Conservation (phyloP, 768 basidiomycete species). For the Hygrophorus pudorinus region DNA sequence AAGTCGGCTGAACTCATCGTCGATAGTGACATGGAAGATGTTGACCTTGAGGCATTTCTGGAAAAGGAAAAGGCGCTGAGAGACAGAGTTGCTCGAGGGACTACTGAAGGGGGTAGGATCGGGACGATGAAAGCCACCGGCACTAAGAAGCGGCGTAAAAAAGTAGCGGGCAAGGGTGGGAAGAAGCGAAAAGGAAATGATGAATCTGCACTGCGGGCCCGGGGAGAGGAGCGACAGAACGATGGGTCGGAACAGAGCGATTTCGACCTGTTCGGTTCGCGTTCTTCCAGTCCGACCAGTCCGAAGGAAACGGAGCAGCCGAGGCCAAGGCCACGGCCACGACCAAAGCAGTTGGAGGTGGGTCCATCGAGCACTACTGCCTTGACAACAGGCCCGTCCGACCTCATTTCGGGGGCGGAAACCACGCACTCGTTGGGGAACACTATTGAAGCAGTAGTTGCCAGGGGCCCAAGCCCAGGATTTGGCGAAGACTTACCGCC, state of each 20-base stretch:
- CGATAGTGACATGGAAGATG: slow-evolving; percentile 81
- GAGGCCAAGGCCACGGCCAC: slow-evolving; percentile 30
- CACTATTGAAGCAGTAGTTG: too few species aligned
- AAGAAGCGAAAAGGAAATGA: slow-evolving; percentile 26
- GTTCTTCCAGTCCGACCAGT: slow-evolving; percentile 5
- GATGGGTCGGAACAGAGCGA: slow-evolving; percentile 19
- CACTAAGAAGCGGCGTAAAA: slow-evolving; percentile 38
- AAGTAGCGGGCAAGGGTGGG: slow-evolving; percentile 21
- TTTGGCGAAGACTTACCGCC: too few species aligned
- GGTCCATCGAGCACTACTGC: too few species aligned
- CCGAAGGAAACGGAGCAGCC: slow-evolving; percentile 7
- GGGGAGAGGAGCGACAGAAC: slow-evolving; percentile 10
- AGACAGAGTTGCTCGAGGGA: slow-evolving; percentile 39
- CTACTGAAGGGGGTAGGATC: slow-evolving; percentile 32
- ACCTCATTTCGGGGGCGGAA: too few species aligned
- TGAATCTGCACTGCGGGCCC: slow-evolving; percentile 11
- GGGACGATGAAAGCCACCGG: slow-evolving; percentile 43
- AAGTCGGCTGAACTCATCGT: slow-evolving; percentile 89
- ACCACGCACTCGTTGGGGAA: too few species aligned
- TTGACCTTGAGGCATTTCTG: slow-evolving; percentile 75
- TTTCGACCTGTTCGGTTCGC: slow-evolving; percentile 16
- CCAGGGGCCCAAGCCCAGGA: too few species aligned
- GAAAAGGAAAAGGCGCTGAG: slow-evolving; percentile 59
- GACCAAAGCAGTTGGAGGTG: slow-evolving; percentile 23
- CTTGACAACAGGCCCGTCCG: too few species aligned